phyloP scores from a whole-genome alignment of 2,329 filamentous ascomycete genomes.

The Cladosporium velox region DNA sequence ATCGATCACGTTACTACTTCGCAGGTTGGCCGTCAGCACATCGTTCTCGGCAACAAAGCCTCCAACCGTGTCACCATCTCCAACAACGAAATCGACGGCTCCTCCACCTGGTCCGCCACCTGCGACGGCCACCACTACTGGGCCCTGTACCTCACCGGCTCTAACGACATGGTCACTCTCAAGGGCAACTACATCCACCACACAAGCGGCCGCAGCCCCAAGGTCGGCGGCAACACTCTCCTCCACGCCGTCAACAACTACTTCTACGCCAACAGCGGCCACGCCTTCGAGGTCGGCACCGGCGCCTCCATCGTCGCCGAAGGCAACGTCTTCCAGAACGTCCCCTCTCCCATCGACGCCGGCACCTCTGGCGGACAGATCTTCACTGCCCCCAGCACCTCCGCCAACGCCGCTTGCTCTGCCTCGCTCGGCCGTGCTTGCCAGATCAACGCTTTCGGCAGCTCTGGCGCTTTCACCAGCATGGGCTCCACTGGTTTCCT shows the following conservation, averaged over 20 bases:
- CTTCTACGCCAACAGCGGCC: constrained; percentile 54
- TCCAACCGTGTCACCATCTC: constrained; percentile 59
- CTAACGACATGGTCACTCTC: constrained; percentile 55
- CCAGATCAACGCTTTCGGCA: constrained; percentile 46
- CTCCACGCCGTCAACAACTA: constrained; percentile 63
- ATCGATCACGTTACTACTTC: constrained; percentile 41
- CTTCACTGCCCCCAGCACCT: constrained; percentile 41
- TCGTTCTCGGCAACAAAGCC: constrained; percentile 56
- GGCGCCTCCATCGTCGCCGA: constrained; percentile 52
- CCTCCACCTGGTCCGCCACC: constrained; percentile 54
- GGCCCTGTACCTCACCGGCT: constrained; percentile 57
- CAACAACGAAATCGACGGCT: constrained; percentile 60
- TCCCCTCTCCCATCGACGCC: constrained; percentile 45
- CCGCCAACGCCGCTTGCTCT: constrained; percentile 25
- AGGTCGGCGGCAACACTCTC: constrained; percentile 56
- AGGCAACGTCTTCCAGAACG: constrained; percentile 60
- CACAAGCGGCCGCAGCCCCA: constrained; percentile 56
- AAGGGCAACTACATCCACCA: constrained; percentile 62
- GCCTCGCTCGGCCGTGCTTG: constrained; percentile 53
- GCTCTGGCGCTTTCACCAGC: constrained; percentile 23
- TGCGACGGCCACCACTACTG: constrained; percentile 63
- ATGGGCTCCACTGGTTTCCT: constrained; percentile 51
- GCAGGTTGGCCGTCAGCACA: constrained; percentile 60
- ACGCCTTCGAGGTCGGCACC: constrained; percentile 54
- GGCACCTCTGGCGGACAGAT: constrained; percentile 40